Base-by-base conservation (phyloP, 768 basidiomycete genomes). In the Favolaschia claudopus region DNA sequence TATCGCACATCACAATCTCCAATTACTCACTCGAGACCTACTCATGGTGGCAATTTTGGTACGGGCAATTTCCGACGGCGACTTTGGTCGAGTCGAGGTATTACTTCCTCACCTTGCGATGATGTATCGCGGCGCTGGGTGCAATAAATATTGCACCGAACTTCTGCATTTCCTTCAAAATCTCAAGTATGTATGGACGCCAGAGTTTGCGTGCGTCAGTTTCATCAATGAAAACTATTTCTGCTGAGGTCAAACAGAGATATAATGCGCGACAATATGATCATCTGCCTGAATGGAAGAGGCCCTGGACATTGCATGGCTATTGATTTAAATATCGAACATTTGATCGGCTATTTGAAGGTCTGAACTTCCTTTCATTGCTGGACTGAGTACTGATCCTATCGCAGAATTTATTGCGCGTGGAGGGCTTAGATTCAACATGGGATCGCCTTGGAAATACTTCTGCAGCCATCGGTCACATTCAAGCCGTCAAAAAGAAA, bases 391-490 rank as follows among this genome's bases (percentile, higher is more conserved):
- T 44, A n/a, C 8, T 9, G 27, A 24, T 10, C 20, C 15, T 44
- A 8, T 25, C 7, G 20, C 15, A 45, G 43, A 53, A 4, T 70
- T 70, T 68, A 34, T 68, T 33, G 36, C 69, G 6, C 6, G 50
- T 51, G 1, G 77, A 78, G 38, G 77, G 75, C 0, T 22, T 77
- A 0, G 69, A 70, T 34, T 54, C 67, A 0, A 67, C 56, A 4
- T 79, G 77, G 75, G 72, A 76, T 25, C 42, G 61, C 0, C 58
- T 77, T 0, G 74, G 71, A 0, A 55, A 77, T 17, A 73, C 77
- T 17, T 75, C 74, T 0, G 73, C 76, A 0, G 51, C 54, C 0
- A 50, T 77, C 0, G 58, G 69, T 5, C 63, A 69, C 9, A 53
- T 79, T 0, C 67, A 73, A n/a, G 27, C 7, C 0, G 62, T 78